Evolutionary conservation across 164 flowering plant genomes (phyloP).

Genomic region (grape (Vitis vinifera)): ASM3070453v1 NC_081805.1:5894001-5894500

Average conservation of each 20-base stretch:
- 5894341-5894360: conserved; percentile 55
- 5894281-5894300: conserved; percentile 72
- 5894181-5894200: conserved; percentile 36
- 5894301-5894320: conserved; percentile 43
- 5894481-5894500: background rate
- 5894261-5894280: conserved; percentile 91
- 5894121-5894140: conserved; percentile 37
- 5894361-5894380: conserved; percentile 78
- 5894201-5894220: conserved; percentile 60
- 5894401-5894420: conserved; percentile 81
- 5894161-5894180: conserved; percentile 24
- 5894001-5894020: conserved; percentile 12
- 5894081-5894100: conserved; percentile 67
- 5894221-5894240: conserved; percentile 82
- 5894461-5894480: conserved; percentile 34
- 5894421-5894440: conserved; percentile 82
- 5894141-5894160: conserved; percentile 16
- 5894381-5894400: conserved; percentile 88
- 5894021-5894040: conserved; percentile 45
- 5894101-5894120: conserved; percentile 34
- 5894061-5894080: conserved; percentile 38
- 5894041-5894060: conserved; percentile 32
- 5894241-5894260: conserved; percentile 52
- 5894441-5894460: conserved; percentile 80
- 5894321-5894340: conserved; percentile 73